Evolutionary conservation across 2,329 filamentous ascomycete species (phyloP), one percentile per base, ranked within the genome.

Genomic region (Clonostachys solani): DNA sequence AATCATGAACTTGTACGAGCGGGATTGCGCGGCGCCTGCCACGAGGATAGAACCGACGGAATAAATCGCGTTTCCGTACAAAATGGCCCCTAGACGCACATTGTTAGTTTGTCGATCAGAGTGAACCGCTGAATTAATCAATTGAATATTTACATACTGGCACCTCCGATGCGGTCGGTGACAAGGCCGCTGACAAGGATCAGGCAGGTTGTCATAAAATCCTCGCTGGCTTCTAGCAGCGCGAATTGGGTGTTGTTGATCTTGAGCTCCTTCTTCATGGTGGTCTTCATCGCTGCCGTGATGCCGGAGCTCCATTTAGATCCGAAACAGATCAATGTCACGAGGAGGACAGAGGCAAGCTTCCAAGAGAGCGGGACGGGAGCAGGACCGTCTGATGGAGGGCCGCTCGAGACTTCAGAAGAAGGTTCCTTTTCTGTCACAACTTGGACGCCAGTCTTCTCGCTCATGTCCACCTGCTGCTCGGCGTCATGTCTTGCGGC

Each of bases 1-100:
- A 41, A 83, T 72, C 78, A 83, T 81, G 56, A 82, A 75, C n/a
- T 71, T 68, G 59, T 75, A 83, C n/a, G 67, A 75, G 4, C 77
- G 73, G 5, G 73, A 64, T 2, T 72, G 73, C 0, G 78, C 71
- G 0, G 78, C 77, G 2, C 72, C 74, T 1, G 78, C 80, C 5
- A 82, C 72, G 3, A 83, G 63, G 40, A 83, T 75, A 0, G 78
- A 75, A 1, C 79, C 79, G 36, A 80, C 52, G 5, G 71, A 75
- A 57, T 75, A 82, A 43, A 82, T 69, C 15, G 68, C 60, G 53
- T 83, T 83, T 29, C 78, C 78, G 53, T 73, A 81, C 10, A 81
- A 63, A 50, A 81, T 77, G 49, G 75, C 72, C 42, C 65, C 68
- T 65, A 44, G 15, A 6, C 12, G 36, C 43, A 33, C 18, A 18